Evolutionary conservation across 2,329 filamentous ascomycete genomes (phyloP), one percentile per base, ranked within the genome.

Genomic region (Aspergillus fructus): DNA sequence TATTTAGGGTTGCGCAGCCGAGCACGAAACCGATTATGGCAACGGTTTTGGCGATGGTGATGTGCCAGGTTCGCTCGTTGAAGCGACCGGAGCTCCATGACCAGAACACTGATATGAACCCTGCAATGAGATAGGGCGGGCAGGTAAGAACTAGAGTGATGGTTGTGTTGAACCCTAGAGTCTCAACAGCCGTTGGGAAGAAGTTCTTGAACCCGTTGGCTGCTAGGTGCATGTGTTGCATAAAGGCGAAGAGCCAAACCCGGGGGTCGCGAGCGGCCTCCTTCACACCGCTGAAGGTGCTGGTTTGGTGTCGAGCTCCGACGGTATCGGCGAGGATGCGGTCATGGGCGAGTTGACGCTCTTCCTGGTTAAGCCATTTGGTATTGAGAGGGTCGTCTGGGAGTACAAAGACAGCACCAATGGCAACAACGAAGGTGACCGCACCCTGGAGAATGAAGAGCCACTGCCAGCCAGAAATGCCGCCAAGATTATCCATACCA

Each of bases 401-500:
- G 5, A 81, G 74, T 1, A 76, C 65, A 47, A 80, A 69, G 52
- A 76, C 71, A 1, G 75, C 75, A 7, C 72, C 56, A 13, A 77
- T 54, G 5, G 77, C 78, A 56, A 80, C 71, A 5, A 68, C 64
- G 19, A 79, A 72, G 3, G 79, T 80, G 21, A 77, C 73, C 39
- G 74, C 76, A 7, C 85, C 84, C 63, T 86, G 83, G 48, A 87
- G 74, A 42, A 61, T 61, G 41, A 61, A 61, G 15, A 61, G 59
- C 59, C 59, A 61, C 21, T 82, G 75, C 85, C 84, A 87, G 1
- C 83, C 83, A 0, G 78, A 72, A 49, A 85, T 78, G 2, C 83
- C 83, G 9, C 80, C 66, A 2, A 78, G 74, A 8, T 82, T 81
- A 56, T 85, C 77, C 79, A 86, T 83, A 61, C 83, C 83, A 41